These are phyloP conservation scores for Monosporascus ibericus DNA, from an alignment of 2,329 filamentous ascomycete species.

Conservation along the genomic window DNA sequence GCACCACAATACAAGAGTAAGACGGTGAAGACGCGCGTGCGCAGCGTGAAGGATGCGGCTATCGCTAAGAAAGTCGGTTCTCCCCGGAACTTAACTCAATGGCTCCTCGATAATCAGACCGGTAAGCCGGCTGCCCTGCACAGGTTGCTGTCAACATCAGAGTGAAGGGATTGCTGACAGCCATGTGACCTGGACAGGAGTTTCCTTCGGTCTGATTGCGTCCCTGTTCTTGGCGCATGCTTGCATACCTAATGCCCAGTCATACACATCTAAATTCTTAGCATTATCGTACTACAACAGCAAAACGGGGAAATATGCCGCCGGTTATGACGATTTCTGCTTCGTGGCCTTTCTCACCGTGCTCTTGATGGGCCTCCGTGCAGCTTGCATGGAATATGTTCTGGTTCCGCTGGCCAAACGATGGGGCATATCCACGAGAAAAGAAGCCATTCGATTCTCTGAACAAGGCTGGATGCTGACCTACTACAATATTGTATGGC, in stretches of 20 bases:
- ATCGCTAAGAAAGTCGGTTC: no score
- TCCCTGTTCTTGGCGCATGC: slow-evolving; percentile 73
- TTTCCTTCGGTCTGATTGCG: slow-evolving; percentile 75
- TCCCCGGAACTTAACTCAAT: neutral
- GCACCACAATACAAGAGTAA: no score
- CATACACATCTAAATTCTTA: slow-evolving; percentile 77
- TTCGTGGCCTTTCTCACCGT: slow-evolving; percentile 72
- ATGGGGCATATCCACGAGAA: slow-evolving; percentile 66
- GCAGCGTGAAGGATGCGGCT: no score
- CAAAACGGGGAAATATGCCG: slow-evolving; percentile 60
- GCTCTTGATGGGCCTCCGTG: slow-evolving; percentile 77
- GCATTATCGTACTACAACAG: slow-evolving; percentile 75
- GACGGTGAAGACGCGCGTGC: no score
- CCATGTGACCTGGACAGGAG: slow-evolving; percentile 44
- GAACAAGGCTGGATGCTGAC: slow-evolving; percentile 88
- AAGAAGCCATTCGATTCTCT: slow-evolving; percentile 73
- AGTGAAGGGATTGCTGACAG: neutral
- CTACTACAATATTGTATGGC: slow-evolving; percentile 78
- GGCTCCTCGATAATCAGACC: neutral
- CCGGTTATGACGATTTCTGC: slow-evolving; percentile 71
- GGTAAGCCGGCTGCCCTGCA: neutral
- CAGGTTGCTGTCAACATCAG: neutral
- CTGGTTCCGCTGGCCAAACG: slow-evolving; percentile 67
- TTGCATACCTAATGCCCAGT: slow-evolving; percentile 68
- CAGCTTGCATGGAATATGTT: slow-evolving; percentile 80